phyloP scores from a whole-genome alignment of 768 basidiomycete species.

The Tricholoma matsutake region DNA sequence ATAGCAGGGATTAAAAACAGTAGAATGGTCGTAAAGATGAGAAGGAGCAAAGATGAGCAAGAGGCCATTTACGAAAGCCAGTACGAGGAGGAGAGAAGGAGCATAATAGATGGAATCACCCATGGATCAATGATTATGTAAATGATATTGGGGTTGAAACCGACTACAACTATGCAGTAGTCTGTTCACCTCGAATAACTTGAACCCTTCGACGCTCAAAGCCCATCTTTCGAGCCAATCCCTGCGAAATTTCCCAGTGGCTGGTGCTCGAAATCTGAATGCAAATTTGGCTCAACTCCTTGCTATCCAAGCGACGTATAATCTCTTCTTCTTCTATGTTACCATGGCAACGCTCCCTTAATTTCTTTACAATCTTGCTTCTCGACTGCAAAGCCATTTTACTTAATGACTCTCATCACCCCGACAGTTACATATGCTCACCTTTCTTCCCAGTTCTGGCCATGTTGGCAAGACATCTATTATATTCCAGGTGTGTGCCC shows the following conservation, averaged over 20 bases:
- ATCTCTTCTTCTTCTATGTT: slow-evolving; percentile 33
- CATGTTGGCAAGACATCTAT: slow-evolving; percentile 29
- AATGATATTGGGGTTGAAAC: too few species aligned
- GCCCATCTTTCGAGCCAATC: slow-evolving; percentile 15
- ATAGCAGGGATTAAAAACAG: neutral
- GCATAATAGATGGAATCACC: too few species aligned
- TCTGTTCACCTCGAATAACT: neutral
- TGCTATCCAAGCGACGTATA: slow-evolving; percentile 33
- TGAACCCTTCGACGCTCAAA: slow-evolving; percentile 2
- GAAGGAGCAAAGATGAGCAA: neutral
- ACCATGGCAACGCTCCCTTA: slow-evolving; percentile 33
- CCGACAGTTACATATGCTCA: slow-evolving; percentile 18
- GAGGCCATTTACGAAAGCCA: neutral
- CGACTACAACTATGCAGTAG: neutral
- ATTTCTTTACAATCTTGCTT: slow-evolving; percentile 31
- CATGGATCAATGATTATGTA: too few species aligned
- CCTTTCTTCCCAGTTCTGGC: slow-evolving; percentile 35
- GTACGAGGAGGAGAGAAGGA: neutral
- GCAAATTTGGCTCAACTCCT: slow-evolving; percentile 41
- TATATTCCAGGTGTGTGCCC: slow-evolving; percentile 43
- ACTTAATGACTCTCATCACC: neutral
- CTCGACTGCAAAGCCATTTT: slow-evolving; percentile 23
- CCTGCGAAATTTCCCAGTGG: slow-evolving; percentile 8
- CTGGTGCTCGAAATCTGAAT: slow-evolving; percentile 17
- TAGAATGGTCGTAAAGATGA: neutral